Evolutionary conservation across 2,329 filamentous ascomycete genomes (phyloP), one percentile per base, ranked within the genome.

Genomic region (Purpureocillium takamizusanense): DNA sequence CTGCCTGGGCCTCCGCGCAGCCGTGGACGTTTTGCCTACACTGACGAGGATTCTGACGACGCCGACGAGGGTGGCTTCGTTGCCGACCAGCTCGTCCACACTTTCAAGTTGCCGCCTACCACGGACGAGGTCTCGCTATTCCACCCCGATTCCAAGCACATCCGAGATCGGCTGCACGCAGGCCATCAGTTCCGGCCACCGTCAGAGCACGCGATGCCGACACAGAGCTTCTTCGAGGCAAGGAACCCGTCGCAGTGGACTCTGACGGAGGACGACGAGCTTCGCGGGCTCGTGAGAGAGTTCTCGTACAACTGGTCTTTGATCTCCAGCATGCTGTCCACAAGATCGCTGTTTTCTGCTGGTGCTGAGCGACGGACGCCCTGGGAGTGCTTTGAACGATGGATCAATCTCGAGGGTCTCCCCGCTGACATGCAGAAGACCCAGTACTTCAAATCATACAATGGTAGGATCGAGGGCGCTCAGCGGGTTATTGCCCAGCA

Each of bases 381-480:
- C 0, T 98, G 92, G 92, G 92, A 98, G 63, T 98, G 92, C 56
- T 98, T 98, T 51, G 92, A 98, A 61, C 78, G 92, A 32, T 98
- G 90, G 90, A 84, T 95, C 39, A 81, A 85, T 49, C 67, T 97
- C 11, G 92, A 97, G 62, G 88, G 89, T 1, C 69, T 95, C 29
- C 90, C 92, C 4, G 78, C 83, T 10, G 92, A 98, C 47, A 94
- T 97, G 83, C 81, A 84, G 14, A 95, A 95, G 64, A 95, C 87
- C 1, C 83, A 89, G 33, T 98, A 97, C 57, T 98, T 97, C 70
- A 86, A 88, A 53, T 63, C 74, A 2, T 82, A 81, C 53, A 78
- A 76, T 46, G 64, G 62, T 9, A 65, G 78, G 21, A 78, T 82
- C 21, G 75, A 81, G 39, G 61, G 67, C 8, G 78, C 76, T 1